phyloP scores from a whole-genome alignment of 305 asterid genomes.

The Fraxinus albicans region DNA sequence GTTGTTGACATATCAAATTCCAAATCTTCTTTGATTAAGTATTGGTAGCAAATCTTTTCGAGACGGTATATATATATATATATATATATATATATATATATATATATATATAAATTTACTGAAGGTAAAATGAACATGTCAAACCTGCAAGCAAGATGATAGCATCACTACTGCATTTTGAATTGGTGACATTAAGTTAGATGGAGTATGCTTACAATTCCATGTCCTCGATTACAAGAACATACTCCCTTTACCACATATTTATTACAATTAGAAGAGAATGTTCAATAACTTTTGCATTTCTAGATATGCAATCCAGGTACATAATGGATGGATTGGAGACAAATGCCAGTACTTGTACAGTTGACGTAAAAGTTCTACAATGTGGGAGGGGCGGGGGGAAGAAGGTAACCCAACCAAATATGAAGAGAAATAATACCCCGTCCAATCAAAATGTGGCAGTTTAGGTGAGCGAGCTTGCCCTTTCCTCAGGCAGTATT shows the following conservation, averaged over 20 bases:
- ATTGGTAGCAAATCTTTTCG: neutral
- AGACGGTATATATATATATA: neutral
- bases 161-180: neutral
- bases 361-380: neutral
- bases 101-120: neutral
- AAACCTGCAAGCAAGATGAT: neutral
- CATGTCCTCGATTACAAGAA: neutral
- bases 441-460: slow-evolving; percentile 95
- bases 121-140: neutral
- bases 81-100: too few species aligned
- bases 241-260: neutral
- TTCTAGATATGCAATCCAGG: neutral
- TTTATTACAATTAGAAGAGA: neutral
- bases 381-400: neutral
- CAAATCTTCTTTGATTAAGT: neutral
- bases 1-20: neutral
- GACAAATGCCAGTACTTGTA: neutral
- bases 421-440: slow-evolving; percentile 44
- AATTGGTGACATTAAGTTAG: neutral
- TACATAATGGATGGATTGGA: neutral
- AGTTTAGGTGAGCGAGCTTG: slow-evolving; percentile 67
- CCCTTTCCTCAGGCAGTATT: slow-evolving; percentile 89
- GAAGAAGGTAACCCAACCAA: neutral
- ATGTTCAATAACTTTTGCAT: neutral
- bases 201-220: neutral